Percentiles rank a stretch among this genome's conserved stretches.
Evolutionary conservation across 73 alveolate species (phyloP).

Genomic region (Uronychia setigera): DNA sequence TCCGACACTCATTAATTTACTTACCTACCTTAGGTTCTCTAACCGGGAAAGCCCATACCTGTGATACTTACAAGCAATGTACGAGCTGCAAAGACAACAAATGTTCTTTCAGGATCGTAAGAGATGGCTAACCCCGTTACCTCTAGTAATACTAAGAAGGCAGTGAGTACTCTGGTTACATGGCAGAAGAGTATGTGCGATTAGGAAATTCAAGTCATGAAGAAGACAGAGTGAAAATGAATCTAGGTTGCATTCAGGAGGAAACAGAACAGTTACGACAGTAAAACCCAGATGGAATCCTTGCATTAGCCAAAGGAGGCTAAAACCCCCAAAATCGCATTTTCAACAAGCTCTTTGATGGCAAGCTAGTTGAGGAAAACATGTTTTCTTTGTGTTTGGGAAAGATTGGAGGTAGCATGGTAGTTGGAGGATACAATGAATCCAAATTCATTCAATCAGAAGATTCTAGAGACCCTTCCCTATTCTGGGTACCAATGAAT

Average conservation of each 20-base stretch:
- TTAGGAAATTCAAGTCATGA: constrained; percentile 69
- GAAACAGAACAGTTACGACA: constrained; percentile 87
- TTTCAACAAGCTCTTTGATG: too few species aligned
- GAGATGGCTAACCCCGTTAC: too few species aligned
- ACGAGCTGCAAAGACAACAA: not conserved
- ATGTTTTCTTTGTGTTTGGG: constrained; percentile 91
- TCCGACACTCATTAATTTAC: not conserved
- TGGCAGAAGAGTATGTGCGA: constrained; percentile 64
- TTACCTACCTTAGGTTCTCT: not conserved
- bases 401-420: constrained; percentile 83
- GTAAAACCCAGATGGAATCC: constrained; percentile 92
- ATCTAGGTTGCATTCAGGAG: constrained; percentile 88
- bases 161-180: constrained; percentile 78
- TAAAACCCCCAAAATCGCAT: too few species aligned
- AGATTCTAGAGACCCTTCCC: too few species aligned
- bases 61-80: not conserved
- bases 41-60: not conserved
- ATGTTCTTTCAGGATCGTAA: too few species aligned
- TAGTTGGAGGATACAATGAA: constrained; percentile 81
- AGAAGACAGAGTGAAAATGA: constrained; percentile 52
- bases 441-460: not conserved
- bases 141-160: constrained; percentile 91
- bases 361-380: constrained; percentile 57
- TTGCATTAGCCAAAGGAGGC: constrained; percentile 81
- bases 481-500: too few species aligned